These are phyloP conservation scores for Aspergillus sp. DNA, from an alignment of 2,329 filamentous ascomycete species.

Conservation along the genomic window DNA sequence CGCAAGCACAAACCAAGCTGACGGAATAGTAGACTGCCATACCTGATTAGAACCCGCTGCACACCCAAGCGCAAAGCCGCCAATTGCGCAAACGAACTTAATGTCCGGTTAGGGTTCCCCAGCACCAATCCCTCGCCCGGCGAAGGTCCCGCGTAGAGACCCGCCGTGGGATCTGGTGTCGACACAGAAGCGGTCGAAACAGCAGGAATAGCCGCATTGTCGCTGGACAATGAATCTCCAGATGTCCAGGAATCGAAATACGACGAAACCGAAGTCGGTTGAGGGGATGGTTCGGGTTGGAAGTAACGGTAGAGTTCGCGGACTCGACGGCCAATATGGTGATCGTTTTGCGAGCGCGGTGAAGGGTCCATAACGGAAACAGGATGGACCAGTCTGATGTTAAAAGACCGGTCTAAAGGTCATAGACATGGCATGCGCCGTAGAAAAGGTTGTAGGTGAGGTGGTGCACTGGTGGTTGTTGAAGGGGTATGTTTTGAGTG, in stretches of 20 bases:
- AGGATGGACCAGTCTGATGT: not conserved
- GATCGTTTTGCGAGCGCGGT: conserved; percentile 9
- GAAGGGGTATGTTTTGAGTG: too few relatives aligned
- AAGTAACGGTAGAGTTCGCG: conserved; percentile 38
- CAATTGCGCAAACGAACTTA: conserved; percentile 31
- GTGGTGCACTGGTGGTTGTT: too few relatives aligned
- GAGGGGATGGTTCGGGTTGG: conserved; percentile 19
- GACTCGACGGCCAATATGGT: conserved; percentile 25
- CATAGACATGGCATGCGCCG: not conserved
- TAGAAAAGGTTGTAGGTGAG: too few relatives aligned
- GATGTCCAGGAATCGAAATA: not conserved
- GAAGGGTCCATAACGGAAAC: conserved; percentile 9
- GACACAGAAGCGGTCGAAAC: conserved; percentile 7
- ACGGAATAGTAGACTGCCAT: not conserved
- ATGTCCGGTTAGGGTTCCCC: conserved; percentile 26
- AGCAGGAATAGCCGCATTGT: conserved; percentile 3
- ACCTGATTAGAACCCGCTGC: conserved; percentile 35
- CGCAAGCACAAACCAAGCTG: not conserved
- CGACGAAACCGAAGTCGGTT: not conserved
- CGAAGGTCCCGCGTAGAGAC: conserved; percentile 12
- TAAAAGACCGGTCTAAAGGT: not conserved
- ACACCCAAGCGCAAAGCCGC: conserved; percentile 29
- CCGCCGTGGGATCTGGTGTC: conserved; percentile 9
- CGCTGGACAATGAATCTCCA: not conserved
- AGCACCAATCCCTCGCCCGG: conserved; percentile 13